Percentiles rank a stretch among this genome's conserved stretches.
Evolutionary conservation across 2,329 filamentous ascomycete species (phyloP).

Genomic region (Pyricularia grisea): DNA sequence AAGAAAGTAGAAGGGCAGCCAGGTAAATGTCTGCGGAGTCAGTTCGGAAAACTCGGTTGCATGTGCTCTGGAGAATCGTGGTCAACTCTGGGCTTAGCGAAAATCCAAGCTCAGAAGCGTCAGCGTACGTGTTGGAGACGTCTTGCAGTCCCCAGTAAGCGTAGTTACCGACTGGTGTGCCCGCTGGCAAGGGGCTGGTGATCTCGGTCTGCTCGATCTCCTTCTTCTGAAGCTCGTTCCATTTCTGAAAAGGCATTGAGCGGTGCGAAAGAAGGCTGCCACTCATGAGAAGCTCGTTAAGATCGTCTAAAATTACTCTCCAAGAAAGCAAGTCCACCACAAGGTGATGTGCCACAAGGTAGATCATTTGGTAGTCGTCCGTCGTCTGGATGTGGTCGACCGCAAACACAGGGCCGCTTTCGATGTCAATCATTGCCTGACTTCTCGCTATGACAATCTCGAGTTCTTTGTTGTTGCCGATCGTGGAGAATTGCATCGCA

Average conservation of each 20-base stretch:
- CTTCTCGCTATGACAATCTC: slow-evolving; percentile 28
- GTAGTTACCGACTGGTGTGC: slow-evolving; percentile 27
- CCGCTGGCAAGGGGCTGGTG: slow-evolving; percentile 25
- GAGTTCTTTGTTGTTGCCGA: slow-evolving; percentile 31
- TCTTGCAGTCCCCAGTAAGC: slow-evolving; percentile 38
- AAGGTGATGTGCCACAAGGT: slow-evolving; percentile 40
- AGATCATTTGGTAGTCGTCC: slow-evolving; percentile 36
- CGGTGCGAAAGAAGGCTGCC: slow-evolving; percentile 33
- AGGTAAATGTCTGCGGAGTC: slow-evolving; percentile 45
- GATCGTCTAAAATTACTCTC: slow-evolving; percentile 37
- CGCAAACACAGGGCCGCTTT: slow-evolving; percentile 39
- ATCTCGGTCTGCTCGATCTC: slow-evolving; percentile 22
- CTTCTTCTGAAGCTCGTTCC: slow-evolving; percentile 35
- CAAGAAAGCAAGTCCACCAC: slow-evolving; percentile 41
- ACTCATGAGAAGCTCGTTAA: slow-evolving; percentile 36
- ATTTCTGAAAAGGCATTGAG: slow-evolving; percentile 38
- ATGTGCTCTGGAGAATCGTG: slow-evolving; percentile 29
- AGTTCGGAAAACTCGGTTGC: slow-evolving; percentile 37
- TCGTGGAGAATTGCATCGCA: slow-evolving; percentile 30
- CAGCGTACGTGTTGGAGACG: slow-evolving; percentile 33
- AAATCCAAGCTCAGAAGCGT: slow-evolving; percentile 31
- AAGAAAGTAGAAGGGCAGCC: slow-evolving; percentile 44
- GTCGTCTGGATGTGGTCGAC: slow-evolving; percentile 36
- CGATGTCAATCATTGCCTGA: slow-evolving; percentile 36
- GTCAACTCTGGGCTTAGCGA: slow-evolving; percentile 31